Conservation (phyloP, 495 filamentous ascomycete genomes). For the Astrothelium subdiscretum region DNA sequence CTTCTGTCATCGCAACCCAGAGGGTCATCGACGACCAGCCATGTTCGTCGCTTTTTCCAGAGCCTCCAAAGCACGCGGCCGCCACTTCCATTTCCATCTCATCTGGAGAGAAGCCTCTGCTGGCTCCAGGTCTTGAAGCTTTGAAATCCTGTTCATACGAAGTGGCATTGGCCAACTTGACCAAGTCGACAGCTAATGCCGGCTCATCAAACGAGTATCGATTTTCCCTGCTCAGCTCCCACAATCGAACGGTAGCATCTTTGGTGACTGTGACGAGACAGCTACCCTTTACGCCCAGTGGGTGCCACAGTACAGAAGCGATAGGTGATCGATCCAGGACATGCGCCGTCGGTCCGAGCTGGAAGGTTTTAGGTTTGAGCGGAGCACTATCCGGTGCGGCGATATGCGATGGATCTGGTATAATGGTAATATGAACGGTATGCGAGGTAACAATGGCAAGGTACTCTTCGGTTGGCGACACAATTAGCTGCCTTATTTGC, state of each 20-base stretch:
- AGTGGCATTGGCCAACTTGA: slow-evolving; percentile 67
- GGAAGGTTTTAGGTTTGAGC: slow-evolving; percentile 68
- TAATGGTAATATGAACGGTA: slow-evolving; percentile 67
- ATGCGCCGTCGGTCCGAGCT: slow-evolving; percentile 77
- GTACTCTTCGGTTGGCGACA: slow-evolving; percentile 67
- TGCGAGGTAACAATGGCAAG: slow-evolving; percentile 74
- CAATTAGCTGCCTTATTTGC: slow-evolving; percentile 66
- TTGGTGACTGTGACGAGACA: slow-evolving; percentile 74
- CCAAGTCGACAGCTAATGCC: slow-evolving; percentile 68
- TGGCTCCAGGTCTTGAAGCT: slow-evolving; percentile 55
- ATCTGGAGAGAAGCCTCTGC: slow-evolving; percentile 75
- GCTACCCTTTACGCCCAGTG: slow-evolving; percentile 57
- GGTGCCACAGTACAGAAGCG: slow-evolving; percentile 75
- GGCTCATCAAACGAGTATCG: slow-evolving; percentile 75
- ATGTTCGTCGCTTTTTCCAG: slow-evolving; percentile 49
- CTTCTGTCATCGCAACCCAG: slow-evolving; percentile 80
- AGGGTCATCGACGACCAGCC: slow-evolving; percentile 86
- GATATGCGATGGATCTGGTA: slow-evolving; percentile 66
- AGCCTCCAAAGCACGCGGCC: slow-evolving; percentile 69
- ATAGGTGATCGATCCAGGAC: slow-evolving; percentile 70
- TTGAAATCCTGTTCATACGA: slow-evolving; percentile 65
- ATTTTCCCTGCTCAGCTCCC: slow-evolving; percentile 71
- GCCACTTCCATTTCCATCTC: slow-evolving; percentile 77
- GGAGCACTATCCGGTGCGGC: slow-evolving; percentile 46
- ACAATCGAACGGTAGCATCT: slow-evolving; percentile 74